Percentiles rank a stretch among this genome's conserved stretches.
Evolutionary conservation across 768 basidiomycete genomes (phyloP).

Genomic region (Pleurotus cornucopiae): DNA sequence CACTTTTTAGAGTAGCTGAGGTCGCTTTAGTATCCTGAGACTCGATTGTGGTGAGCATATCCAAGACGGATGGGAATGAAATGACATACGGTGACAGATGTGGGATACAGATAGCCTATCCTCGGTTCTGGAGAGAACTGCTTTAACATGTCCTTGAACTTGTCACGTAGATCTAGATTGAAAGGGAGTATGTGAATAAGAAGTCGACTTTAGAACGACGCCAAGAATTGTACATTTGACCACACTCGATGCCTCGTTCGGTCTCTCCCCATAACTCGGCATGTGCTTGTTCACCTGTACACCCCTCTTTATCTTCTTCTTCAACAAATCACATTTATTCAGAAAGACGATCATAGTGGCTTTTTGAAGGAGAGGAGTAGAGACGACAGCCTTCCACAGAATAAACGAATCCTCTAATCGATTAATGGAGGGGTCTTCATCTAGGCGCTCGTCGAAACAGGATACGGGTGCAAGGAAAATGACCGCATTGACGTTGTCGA

Average conservation of each 20-base stretch:
- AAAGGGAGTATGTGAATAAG: background rate
- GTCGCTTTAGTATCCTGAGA: constrained; percentile 60
- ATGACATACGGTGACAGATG: constrained; percentile 59
- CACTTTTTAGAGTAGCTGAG: constrained; percentile 53
- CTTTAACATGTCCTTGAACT: constrained; percentile 65
- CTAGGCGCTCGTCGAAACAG: constrained; percentile 71
- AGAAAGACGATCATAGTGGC: constrained; percentile 62
- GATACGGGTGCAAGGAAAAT: constrained; percentile 81
- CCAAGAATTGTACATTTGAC: constrained; percentile 54
- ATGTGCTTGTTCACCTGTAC: constrained; percentile 53
- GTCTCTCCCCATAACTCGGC: constrained; percentile 62
- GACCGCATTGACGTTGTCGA: constrained; percentile 73
- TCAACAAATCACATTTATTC: constrained; percentile 67
- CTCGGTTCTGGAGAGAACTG: constrained; percentile 52
- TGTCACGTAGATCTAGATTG: constrained; percentile 56
- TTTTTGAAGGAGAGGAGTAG: constrained; percentile 56
- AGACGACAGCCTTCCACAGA: constrained; percentile 68
- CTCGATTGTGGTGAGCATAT: background rate
- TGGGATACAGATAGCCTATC: constrained; percentile 60
- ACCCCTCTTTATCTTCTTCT: constrained; percentile 60
- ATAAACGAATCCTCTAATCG: constrained; percentile 71
- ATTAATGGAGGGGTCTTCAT: constrained; percentile 69
- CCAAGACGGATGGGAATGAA: background rate
- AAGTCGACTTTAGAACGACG: too few species aligned
- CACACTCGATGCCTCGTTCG: constrained; percentile 60